Conservation (phyloP, 1,284 basidiomycete species). For the Peniophora sp. region DNA sequence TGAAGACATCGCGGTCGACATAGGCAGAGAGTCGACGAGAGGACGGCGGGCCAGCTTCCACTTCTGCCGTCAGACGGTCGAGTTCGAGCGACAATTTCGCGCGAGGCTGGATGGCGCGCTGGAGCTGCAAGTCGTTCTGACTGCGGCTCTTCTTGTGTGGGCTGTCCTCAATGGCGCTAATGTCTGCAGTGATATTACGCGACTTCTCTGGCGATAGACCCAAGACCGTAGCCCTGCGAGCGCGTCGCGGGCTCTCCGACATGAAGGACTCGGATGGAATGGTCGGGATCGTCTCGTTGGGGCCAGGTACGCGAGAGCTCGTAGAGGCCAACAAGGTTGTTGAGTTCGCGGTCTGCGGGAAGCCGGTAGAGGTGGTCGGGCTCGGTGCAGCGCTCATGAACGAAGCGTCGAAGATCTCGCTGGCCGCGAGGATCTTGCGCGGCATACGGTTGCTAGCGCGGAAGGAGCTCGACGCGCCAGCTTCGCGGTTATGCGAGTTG, state of each 20-base stretch:
- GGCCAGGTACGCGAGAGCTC: conserved; percentile 3
- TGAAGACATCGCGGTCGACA: conserved; percentile 59
- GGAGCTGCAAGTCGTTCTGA: conserved; percentile 41
- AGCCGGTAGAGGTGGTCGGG: conserved; percentile 20
- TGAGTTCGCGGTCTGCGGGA: conserved; percentile 4
- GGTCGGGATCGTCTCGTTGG: conserved; percentile 16
- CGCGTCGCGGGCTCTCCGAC: conserved; percentile 39
- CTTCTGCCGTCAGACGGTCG: conserved; percentile 39
- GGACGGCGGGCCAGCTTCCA: conserved; percentile 28
- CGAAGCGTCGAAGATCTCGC: conserved; percentile 48
- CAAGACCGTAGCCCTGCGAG: conserved; percentile 59
- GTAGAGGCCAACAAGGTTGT: too few species aligned
- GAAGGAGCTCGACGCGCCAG: conserved; percentile 26
- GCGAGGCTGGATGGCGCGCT: conserved; percentile 59
- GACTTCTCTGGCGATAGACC: conserved; percentile 43
- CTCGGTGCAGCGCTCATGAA: conserved; percentile 7
- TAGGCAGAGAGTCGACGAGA: conserved; percentile 51
- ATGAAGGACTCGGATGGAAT: conserved; percentile 23
- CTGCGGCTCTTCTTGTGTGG: conserved; percentile 64
- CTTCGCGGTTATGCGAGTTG: conserved; percentile 31
- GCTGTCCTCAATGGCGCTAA: conserved; percentile 32
- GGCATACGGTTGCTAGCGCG: conserved; percentile 31
- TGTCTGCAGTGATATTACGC: conserved; percentile 6
- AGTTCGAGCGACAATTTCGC: conserved; percentile 55
- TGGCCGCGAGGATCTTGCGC: conserved; percentile 55